A percentile compares a stretch with the other conserved stretches of the same genome.
phyloP scores from a whole-genome alignment of 345 rosid genomes.

The Kernera saxatilis region DNA sequence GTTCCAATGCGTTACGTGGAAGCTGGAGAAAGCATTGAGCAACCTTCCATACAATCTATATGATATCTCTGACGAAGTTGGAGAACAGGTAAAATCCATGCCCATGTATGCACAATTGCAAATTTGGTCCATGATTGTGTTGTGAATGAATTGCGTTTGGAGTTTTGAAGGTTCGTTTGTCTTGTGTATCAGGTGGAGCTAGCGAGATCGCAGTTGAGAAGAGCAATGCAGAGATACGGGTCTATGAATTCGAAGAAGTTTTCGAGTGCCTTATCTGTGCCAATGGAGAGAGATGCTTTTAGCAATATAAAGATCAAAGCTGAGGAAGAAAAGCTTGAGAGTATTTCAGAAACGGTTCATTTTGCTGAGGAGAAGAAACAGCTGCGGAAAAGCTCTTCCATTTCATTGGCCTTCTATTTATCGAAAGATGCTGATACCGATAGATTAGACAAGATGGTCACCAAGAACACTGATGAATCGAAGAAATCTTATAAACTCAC shows the following conservation, averaged over 20 bases:
- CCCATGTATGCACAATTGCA: neutral
- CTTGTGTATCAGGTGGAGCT: conserved; percentile 46
- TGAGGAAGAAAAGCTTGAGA: conserved; percentile 31
- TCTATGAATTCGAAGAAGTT: conserved; percentile 43
- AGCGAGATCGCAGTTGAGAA: conserved; percentile 75
- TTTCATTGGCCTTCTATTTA: conserved; percentile 30
- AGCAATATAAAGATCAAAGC: conserved; percentile 34
- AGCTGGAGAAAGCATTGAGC: conserved; percentile 77
- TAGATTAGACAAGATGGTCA: conserved; percentile 30
- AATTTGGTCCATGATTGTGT: neutral
- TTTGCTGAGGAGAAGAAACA: conserved; percentile 22
- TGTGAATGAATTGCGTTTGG: neutral
- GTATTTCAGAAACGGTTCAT: conserved; percentile 18
- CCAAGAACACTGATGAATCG: conserved; percentile 44
- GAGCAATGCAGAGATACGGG: conserved; percentile 73
- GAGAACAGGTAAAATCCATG: conserved; percentile 56
- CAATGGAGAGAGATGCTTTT: conserved; percentile 35
- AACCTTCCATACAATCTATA: conserved; percentile 59
- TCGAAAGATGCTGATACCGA: conserved; percentile 37
- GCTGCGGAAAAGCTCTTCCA: conserved; percentile 29
- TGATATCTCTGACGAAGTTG: conserved; percentile 86
- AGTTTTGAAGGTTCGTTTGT: neutral
- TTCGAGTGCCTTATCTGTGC: conserved; percentile 45
- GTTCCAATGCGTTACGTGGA: conserved; percentile 76
- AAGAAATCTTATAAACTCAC: conserved; percentile 50